Percentiles rank a stretch among this genome's conserved stretches.
phyloP scores from a whole-genome alignment of 1,284 basidiomycete species.

The Cryptococcus wingfieldii region DNA sequence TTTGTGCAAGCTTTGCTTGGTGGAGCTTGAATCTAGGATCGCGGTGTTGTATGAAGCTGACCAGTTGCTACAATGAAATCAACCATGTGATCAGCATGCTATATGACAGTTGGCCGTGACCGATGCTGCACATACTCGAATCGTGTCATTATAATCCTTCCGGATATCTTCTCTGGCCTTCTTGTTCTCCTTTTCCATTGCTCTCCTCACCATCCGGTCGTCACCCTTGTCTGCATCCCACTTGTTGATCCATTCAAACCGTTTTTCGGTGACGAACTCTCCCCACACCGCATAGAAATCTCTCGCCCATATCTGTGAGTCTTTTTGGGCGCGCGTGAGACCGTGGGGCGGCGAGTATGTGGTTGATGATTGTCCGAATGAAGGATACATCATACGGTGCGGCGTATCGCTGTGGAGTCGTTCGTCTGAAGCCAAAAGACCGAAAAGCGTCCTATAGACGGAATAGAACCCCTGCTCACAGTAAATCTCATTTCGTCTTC shows the following conservation, averaged over 20 bases:
- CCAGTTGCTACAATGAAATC: conserved; percentile 60
- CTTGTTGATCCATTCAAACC: conserved; percentile 82
- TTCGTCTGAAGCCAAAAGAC: conserved; percentile 79
- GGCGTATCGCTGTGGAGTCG: conserved; percentile 54
- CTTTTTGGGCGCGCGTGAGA: conserved; percentile 49
- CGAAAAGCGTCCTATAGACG: conserved; percentile 84
- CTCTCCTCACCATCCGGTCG: conserved; percentile 73
- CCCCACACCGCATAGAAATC: conserved; percentile 84
- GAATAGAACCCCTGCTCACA: conserved; percentile 74
- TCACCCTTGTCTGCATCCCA: conserved; percentile 82
- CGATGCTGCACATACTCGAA: conserved; percentile 59
- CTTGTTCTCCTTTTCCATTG: conserved; percentile 97
- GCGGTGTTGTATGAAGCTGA: conserved; percentile 82
- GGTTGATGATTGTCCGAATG: conserved; percentile 78
- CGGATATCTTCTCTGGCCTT: conserved; percentile 80
- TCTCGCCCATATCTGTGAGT: conserved; percentile 53
- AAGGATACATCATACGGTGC: conserved; percentile 59
- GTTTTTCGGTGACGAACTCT: conserved; percentile 82
- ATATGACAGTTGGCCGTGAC: too few species aligned
- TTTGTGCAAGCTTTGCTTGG: conserved; percentile 54
- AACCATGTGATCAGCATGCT: not conserved
- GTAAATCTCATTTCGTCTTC: not conserved
- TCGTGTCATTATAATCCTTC: conserved; percentile 88
- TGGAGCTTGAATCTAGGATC: conserved; percentile 85
- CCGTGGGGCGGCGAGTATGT: conserved; percentile 56